A percentile compares a stretch with the other conserved stretches of the same genome.
phyloP scores from a whole-genome alignment of 2,329 filamentous ascomycete genomes.

The Ophiostoma tasmaniense region DNA sequence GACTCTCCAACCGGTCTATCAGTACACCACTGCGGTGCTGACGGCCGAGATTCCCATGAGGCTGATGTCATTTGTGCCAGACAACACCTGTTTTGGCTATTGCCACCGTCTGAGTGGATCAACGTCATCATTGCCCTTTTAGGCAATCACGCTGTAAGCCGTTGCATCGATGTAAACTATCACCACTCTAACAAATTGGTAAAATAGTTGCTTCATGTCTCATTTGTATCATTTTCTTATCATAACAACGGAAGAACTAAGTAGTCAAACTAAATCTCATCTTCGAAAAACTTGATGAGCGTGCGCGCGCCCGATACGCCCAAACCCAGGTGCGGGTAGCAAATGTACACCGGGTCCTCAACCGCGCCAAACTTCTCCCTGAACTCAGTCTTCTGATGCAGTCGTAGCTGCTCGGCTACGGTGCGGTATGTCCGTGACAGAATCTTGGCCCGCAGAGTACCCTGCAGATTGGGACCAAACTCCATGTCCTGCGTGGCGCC shows the following conservation, averaged over 20 bases:
- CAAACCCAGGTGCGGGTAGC: constrained; percentile 78
- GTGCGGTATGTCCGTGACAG: constrained; percentile 75
- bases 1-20: not conserved
- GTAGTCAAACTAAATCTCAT: constrained; percentile 27
- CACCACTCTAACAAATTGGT: too few relatives aligned
- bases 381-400: constrained; percentile 82
- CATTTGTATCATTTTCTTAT: not conserved
- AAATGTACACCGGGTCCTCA: constrained; percentile 80
- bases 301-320: constrained; percentile 74
- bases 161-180: not conserved
- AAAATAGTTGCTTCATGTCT: too few relatives aligned
- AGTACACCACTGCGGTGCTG: not conserved
- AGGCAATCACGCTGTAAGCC: not conserved
- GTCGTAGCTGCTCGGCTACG: constrained; percentile 70
- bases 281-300: constrained; percentile 86
- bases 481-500: constrained; percentile 68
- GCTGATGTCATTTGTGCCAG: not conserved
- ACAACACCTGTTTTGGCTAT: constrained; percentile 1
- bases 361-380: constrained; percentile 79
- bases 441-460: constrained; percentile 71
- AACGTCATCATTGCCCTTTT: not conserved
- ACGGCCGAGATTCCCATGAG: not conserved
- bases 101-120: not conserved
- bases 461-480: constrained; percentile 73
- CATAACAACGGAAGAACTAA: not conserved